Evolutionary conservation across 2,329 filamentous ascomycete genomes (phyloP), one percentile per base, ranked within the genome.

Genomic region (Phialocephala sp.): DNA sequence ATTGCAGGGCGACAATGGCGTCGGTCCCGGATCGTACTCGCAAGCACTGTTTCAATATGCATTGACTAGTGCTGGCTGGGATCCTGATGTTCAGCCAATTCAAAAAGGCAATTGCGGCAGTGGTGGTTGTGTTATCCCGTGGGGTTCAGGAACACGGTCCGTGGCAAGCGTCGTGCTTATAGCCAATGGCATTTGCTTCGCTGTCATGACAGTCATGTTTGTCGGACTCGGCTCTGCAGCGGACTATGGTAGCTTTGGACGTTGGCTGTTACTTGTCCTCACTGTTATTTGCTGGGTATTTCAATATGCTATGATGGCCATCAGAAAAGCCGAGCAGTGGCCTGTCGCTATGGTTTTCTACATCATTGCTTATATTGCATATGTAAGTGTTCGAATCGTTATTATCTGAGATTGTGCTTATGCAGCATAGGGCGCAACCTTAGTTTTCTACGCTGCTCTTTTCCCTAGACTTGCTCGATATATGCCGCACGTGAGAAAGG

Each of bases 391-490:
- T 20, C 36, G n/a, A 18, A 0, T 9, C n/a, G 9, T 24, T 39
- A 14, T 9, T 32, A 4, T 27, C 8, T 24, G 36, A 9, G 11
- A 27, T n/a, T 8, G 2, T 18, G 32, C 45, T 63, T 14, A 59
- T 22, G 8, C 6, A 41, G 2, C 22, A 22, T 15, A 67, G 58
- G 67, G 78, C 0, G 77, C 78, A 12, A 79, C 78, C 0, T 60
- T 80, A n/a, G 79, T 80, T 0, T 80, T 81, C 60, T 80, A 79
- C 66, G 79, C 78, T 6, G 78, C 79, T 4, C 68, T 79, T 1
- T 80, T 80, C 57, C 78, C 79, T 36, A 70, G 77, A 24, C 69
- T 80, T 5, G 77, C 78, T 35, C 72, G 77, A 54, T 79, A 77
- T 66, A 79, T 77, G 73, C 78, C 79, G 5, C 77, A 80, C 64